A percentile compares a stretch with the other conserved stretches of the same genome.
phyloP scores from a whole-genome alignment of 2,329 filamentous ascomycete species.

The Alternaria infectoria region DNA sequence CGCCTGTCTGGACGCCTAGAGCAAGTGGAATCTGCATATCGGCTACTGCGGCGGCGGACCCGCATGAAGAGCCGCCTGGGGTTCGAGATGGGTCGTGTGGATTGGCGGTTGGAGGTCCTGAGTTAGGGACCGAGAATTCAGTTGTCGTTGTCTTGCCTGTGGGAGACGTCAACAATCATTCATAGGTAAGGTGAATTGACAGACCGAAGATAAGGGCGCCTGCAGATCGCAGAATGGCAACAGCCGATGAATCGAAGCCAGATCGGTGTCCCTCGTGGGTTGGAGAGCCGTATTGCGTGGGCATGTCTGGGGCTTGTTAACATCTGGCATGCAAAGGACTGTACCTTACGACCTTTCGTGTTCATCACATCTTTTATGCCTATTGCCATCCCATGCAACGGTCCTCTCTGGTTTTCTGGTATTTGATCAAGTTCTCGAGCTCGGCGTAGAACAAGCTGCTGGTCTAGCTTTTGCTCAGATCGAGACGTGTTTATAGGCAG shows the following conservation, averaged over 20 bases:
- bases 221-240: neutral
- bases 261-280: neutral
- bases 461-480: neutral
- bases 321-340: neutral
- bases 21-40: neutral
- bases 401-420: neutral
- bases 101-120: neutral
- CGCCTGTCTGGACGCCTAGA: neutral
- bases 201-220: accelerated
- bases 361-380: neutral
- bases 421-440: neutral
- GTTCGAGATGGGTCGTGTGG: neutral
- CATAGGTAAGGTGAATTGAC: no score
- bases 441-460: neutral
- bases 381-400: neutral
- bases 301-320: neutral
- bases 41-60: neutral
- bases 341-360: neutral
- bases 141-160: neutral
- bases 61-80: neutral
- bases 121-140: accelerated
- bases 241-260: neutral
- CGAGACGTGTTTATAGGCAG: neutral
- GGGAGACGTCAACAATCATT: no score
- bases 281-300: neutral